Percentiles rank a stretch among this genome's conserved stretches.
Conservation (phyloP, 106 monocot genomes). For the Allium sativum region DNA sequence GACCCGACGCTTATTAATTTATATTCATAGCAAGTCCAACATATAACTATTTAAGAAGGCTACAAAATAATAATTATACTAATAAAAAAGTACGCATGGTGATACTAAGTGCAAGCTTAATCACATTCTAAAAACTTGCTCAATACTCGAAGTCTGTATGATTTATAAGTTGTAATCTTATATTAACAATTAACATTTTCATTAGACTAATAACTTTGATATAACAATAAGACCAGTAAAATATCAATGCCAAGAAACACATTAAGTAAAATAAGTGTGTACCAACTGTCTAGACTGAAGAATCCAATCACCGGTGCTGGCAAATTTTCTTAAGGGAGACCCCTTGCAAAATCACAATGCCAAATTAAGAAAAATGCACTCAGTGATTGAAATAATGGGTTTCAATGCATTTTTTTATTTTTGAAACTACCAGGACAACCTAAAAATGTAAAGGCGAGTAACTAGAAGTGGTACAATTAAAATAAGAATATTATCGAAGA, state of each 20-base stretch:
- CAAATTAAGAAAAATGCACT: background rate
- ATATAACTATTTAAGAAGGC: background rate
- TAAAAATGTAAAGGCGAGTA: constrained; percentile 12
- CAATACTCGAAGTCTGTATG: too few relatives aligned
- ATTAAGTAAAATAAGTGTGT: constrained; percentile 5
- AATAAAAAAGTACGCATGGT: background rate
- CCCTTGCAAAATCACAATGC: constrained; percentile 26
- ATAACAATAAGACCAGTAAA: too few relatives aligned
- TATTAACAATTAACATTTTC: too few relatives aligned
- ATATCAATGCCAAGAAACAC: too few relatives aligned
- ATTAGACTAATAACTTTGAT: too few relatives aligned
- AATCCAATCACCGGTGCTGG: constrained; percentile 74
- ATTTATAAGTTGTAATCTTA: too few relatives aligned
- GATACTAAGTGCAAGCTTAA: background rate
- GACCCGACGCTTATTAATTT: background rate
- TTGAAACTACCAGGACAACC: constrained; percentile 54
- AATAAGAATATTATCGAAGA: constrained; percentile 7
- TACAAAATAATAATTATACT: background rate
- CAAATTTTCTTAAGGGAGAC: constrained; percentile 62
- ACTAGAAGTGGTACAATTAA: constrained; percentile 1
- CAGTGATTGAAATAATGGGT: background rate
- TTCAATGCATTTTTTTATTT: background rate
- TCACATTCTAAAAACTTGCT: background rate
- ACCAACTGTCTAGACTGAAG: constrained; percentile 50
- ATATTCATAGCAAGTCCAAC: background rate